Base-by-base conservation (phyloP, 331 rosid genomes). In the Acacia pycnantha region DNA sequence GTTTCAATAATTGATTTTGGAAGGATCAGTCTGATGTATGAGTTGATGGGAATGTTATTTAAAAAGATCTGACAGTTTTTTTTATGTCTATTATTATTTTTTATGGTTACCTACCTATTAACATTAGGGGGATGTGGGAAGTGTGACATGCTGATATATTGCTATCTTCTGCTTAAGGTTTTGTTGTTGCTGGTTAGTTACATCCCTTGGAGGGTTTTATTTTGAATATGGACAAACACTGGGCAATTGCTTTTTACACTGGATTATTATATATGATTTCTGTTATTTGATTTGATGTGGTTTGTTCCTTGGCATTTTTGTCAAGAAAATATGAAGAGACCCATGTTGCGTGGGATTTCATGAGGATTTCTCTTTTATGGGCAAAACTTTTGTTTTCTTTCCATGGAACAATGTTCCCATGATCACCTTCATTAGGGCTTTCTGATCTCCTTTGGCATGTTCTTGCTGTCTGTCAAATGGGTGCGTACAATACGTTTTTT, bases 401-500 rank as follows among this genome's bases (percentile, higher is more conserved):
- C 11, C 5, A 50, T 29, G 12, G 9, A 73, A 73, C 27, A 50
- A 48, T 48, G 12, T 73, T 74, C 40, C 19, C 21, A 31, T 19
- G 1, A 33, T 53, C 33, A 31, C 11, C 51, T 51, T 74, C 29
- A 51, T 29, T 31, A 18, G 41, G 47, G 65, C 19, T 50, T 73
- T 73, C 29, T 73, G 37, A 50, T 50, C 29, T 5, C 26, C 44
- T 14, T 16, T 71, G 16, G 40, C 51, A 26, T 71, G 11, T 29
- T 22, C 46, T 77, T 50, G 79, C 37, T 50, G 46, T 35, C 18
- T 48, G 47, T 46, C 33, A 72, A 35, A 62, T 66, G 47, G 37
- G 24, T 59, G 67, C 70, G 18, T 37, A 33, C 56, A 50, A 41
- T 44, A 54, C 75, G 64, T 46, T 82, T 79, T 54, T 78, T 13